Percentiles rank a stretch among this genome's conserved stretches.
Conservation (phyloP, 805 yeast species). For the Nakazawaea molendinolei region DNA sequence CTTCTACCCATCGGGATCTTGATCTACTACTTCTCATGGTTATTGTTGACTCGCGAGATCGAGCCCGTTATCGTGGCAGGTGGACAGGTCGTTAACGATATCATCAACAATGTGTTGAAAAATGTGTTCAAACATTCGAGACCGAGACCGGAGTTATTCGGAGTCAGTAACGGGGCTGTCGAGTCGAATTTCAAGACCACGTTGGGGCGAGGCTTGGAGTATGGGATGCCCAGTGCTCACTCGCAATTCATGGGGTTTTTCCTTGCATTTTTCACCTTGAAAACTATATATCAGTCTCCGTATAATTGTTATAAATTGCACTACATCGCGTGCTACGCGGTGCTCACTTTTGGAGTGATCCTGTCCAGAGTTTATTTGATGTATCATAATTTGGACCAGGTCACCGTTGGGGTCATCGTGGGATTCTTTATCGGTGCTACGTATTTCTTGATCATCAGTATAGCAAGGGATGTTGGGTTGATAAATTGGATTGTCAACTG, state of each 20-base stretch:
- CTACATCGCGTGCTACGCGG: constrained; percentile 23
- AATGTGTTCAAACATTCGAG: constrained; percentile 61
- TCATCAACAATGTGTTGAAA: constrained; percentile 64
- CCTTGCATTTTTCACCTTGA: constrained; percentile 47
- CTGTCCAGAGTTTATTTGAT: constrained; percentile 69
- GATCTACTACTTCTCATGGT: constrained; percentile 79
- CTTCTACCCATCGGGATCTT: constrained; percentile 74
- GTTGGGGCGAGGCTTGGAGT: constrained; percentile 40
- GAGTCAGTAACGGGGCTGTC: constrained; percentile 16
- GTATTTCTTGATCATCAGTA: constrained; percentile 46
- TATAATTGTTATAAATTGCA: constrained; percentile 21
- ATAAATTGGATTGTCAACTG: constrained; percentile 57
- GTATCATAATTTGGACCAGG: constrained; percentile 74
- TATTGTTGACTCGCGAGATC: constrained; percentile 72
- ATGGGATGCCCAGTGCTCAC: constrained; percentile 98
- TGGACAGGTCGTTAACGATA: constrained; percentile 80
- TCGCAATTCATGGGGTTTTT: constrained; percentile 92
- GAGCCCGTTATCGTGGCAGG: constrained; percentile 79
- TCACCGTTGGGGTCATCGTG: constrained; percentile 58
- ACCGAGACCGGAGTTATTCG: constrained; percentile 39
- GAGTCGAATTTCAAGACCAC: constrained; percentile 25
- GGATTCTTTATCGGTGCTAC: constrained; percentile 56
- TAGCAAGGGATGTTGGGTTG: constrained; percentile 62
- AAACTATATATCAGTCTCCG: constrained; percentile 36
- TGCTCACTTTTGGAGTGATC: constrained; percentile 37